phyloP scores from a whole-genome alignment of 768 basidiomycete species.

The Fomitopsis pulvina region DNA sequence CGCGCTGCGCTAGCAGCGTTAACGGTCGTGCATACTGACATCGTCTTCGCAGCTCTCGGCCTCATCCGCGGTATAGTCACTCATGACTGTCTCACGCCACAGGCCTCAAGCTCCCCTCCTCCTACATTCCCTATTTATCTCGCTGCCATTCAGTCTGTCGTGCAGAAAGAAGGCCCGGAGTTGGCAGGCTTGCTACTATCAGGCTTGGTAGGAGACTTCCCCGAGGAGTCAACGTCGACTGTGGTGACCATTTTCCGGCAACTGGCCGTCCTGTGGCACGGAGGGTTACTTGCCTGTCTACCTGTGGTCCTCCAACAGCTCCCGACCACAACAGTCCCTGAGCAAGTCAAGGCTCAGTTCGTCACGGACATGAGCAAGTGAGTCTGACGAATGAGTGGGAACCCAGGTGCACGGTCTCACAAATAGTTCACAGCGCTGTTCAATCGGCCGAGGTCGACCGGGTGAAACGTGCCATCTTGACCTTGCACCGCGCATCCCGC shows the following conservation, averaged over 20 bases:
- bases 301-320: constrained; percentile 66
- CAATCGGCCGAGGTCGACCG: constrained; percentile 65
- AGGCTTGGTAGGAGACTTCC: constrained; percentile 83
- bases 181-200: constrained; percentile 62
- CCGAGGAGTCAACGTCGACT: constrained; percentile 69
- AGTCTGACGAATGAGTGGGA: constrained; percentile 24
- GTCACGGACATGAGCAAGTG: constrained; percentile 70
- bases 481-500: constrained; percentile 65
- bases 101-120: constrained; percentile 36
- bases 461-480: constrained; percentile 72
- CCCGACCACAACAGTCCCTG: constrained; percentile 52
- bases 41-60: constrained; percentile 78
- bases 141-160: constrained; percentile 47
- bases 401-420: constrained; percentile 8
- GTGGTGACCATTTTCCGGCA: constrained; percentile 77
- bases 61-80: constrained; percentile 68
- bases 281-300: constrained; percentile 66
- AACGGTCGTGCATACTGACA: constrained; percentile 76
- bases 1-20: constrained; percentile 71
- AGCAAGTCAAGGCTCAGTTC: constrained; percentile 64
- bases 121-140: constrained; percentile 61
- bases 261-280: constrained; percentile 59
- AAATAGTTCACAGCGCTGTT: constrained; percentile 46
- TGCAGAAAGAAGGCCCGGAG: constrained; percentile 68
- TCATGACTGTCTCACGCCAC: constrained; percentile 59